phyloP scores from a whole-genome alignment of 2,329 filamentous ascomycete genomes.

The Colletotrichum phormii region DNA sequence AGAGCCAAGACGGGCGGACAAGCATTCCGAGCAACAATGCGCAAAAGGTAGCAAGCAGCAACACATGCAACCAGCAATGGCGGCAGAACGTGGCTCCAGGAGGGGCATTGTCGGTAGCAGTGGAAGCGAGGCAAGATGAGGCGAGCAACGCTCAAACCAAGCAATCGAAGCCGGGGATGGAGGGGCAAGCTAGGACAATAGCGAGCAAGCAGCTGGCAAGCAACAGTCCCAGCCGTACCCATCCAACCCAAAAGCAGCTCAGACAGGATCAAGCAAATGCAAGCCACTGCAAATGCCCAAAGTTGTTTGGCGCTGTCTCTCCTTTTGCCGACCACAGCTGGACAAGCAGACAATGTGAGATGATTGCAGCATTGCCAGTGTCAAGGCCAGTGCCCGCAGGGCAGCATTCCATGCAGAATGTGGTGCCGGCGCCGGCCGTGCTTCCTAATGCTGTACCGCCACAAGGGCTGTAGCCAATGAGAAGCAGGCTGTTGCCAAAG shows the following conservation, averaged over 20 bases:
- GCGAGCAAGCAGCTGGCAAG: background rate
- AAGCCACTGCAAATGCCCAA: background rate
- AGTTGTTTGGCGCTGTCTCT: background rate
- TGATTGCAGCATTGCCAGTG: constrained; percentile 19
- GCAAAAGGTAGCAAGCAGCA: constrained; percentile 7
- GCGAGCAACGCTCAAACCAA: background rate
- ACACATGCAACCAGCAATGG: constrained; percentile 15
- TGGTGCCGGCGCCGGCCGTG: constrained; percentile 20
- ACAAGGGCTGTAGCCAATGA: constrained; percentile 21
- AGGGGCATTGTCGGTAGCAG: constrained; percentile 14
- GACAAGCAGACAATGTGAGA: background rate
- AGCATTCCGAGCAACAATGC: constrained; percentile 14
- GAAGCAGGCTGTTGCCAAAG: constrained; percentile 21
- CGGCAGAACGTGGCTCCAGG: background rate
- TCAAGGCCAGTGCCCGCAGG: background rate
- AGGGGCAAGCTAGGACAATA: background rate
- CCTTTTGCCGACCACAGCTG: constrained; percentile 16
- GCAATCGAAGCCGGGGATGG: constrained; percentile 7
- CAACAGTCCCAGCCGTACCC: constrained; percentile 20
- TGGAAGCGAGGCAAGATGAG: background rate
- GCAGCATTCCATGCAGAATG: constrained; percentile 28
- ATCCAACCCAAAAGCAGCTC: constrained; percentile 8
- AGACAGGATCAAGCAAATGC: background rate
- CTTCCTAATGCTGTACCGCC: background rate
- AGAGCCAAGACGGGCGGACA: background rate